Conservation (phyloP, 1,284 basidiomycete genomes). For the Microbotryum saponariae region DNA sequence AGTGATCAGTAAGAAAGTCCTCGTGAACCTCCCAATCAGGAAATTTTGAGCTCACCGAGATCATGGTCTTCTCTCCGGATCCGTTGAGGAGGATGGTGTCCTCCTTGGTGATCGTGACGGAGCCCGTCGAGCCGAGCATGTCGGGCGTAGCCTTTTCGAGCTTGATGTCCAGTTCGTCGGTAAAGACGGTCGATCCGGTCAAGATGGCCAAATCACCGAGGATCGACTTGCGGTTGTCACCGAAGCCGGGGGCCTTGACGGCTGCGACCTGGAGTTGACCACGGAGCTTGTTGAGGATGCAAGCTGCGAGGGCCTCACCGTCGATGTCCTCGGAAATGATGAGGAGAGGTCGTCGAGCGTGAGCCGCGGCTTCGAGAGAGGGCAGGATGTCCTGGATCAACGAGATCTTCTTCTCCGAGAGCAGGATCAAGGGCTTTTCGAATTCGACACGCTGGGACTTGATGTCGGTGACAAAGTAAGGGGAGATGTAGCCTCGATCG, state of each 20-base stretch:
- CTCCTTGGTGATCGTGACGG: constrained; percentile 94
- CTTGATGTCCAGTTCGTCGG: constrained; percentile 96
- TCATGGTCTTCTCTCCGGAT: constrained; percentile 74
- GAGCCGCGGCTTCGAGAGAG: constrained; percentile 82
- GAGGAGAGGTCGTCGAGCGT: constrained; percentile 81
- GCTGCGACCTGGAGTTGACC: constrained; percentile 88
- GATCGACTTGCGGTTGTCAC: constrained; percentile 97
- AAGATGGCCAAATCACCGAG: constrained; percentile 95
- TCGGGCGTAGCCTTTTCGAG: constrained; percentile 84
- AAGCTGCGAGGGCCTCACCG: constrained; percentile 93
- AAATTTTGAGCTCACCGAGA: constrained; percentile 64
- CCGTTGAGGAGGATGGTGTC: constrained; percentile 96
- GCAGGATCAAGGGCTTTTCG: constrained; percentile 88
- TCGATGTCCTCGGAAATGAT: constrained; percentile 98
- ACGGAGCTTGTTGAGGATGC: constrained; percentile 97
- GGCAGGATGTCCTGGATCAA: constrained; percentile 91
- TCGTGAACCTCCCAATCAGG: too few relatives aligned
- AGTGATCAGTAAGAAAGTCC: too few relatives aligned
- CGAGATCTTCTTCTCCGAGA: constrained; percentile 98
- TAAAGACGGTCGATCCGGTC: constrained; percentile 95
- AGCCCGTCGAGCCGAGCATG: constrained; percentile 83
- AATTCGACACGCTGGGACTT: constrained; percentile 94
- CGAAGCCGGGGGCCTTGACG: constrained; percentile 93
- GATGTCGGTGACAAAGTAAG: constrained; percentile 98
- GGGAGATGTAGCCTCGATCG: constrained; percentile 96